A percentile compares a stretch with the other conserved stretches of the same genome.
These are phyloP conservation scores for Lentinula raphanica DNA, from an alignment of 768 basidiomycete genomes.

Conservation along the genomic window DNA sequence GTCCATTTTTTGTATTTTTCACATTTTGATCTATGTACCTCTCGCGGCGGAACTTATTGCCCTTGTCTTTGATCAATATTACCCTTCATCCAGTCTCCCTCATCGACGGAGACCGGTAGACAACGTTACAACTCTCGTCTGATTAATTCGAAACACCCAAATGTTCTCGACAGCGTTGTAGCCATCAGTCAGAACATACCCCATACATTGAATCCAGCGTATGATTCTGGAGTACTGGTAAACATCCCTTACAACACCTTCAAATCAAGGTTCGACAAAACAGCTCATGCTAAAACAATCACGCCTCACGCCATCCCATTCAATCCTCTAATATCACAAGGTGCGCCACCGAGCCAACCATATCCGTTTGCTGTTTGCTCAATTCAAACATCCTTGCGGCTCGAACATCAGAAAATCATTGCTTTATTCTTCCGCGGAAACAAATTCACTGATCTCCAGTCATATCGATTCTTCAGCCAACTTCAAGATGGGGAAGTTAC, in stretches of 20 bases:
- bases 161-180: background rate
- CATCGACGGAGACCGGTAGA: background rate
- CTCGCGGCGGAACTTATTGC: background rate
- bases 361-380: background rate
- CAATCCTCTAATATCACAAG: background rate
- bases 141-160: background rate
- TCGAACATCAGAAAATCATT: background rate
- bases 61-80: background rate
- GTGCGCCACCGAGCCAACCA: background rate
- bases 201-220: too few relatives aligned
- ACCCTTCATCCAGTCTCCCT: background rate
- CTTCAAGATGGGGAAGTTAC: background rate
- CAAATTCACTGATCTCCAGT: too few relatives aligned
- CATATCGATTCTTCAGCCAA: too few relatives aligned
- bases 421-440: background rate
- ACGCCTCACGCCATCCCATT: background rate
- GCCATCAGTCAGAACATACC: too few relatives aligned
- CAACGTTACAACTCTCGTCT: background rate
- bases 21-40: background rate
- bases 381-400: background rate
- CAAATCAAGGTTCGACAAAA: background rate
- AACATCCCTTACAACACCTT: background rate
- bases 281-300: too few relatives aligned
- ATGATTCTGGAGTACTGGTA: too few relatives aligned
- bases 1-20: too few relatives aligned